Percentiles rank a stretch among this genome's conserved stretches.
Conservation (phyloP, 768 basidiomycete species). For the Chalciporus piperatus region DNA sequence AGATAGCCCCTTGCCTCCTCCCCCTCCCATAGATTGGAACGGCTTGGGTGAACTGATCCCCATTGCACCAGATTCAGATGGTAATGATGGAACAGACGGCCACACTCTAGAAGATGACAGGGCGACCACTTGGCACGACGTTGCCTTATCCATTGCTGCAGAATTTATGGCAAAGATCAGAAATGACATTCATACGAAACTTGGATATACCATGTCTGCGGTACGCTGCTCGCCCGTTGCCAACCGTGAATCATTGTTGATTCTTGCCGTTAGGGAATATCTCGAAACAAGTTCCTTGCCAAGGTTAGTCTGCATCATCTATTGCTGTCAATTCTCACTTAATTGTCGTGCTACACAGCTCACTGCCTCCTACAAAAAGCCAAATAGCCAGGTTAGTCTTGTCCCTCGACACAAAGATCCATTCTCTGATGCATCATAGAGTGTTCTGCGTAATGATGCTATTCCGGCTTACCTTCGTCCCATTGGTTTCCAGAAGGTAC, state of each 20-base stretch:
- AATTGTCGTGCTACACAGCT: slow-evolving; percentile 46
- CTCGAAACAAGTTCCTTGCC: slow-evolving; percentile 91
- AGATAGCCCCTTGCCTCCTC: slow-evolving; percentile 76
- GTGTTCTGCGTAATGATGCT: slow-evolving; percentile 75
- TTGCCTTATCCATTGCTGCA: slow-evolving; percentile 85
- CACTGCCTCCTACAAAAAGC: slow-evolving; percentile 89
- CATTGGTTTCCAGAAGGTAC: slow-evolving; percentile 84
- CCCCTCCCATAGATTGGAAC: slow-evolving; percentile 64
- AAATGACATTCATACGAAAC: slow-evolving; percentile 57
- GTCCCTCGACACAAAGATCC: neutral
- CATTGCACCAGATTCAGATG: slow-evolving; percentile 32
- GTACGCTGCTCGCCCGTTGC: slow-evolving; percentile 42
- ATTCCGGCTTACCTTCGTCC: slow-evolving; percentile 84
- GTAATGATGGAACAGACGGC: slow-evolving; percentile 17
- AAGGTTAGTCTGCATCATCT: slow-evolving; percentile 53
- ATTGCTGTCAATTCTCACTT: neutral
- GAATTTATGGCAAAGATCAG: slow-evolving; percentile 80
- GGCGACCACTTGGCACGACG: slow-evolving; percentile 80
- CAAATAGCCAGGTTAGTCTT: slow-evolving; percentile 67
- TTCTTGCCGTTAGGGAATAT: slow-evolving; percentile 60
- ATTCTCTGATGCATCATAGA: slow-evolving; percentile 43
- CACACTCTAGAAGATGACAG: slow-evolving; percentile 30
- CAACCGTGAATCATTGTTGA: neutral
- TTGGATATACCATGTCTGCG: slow-evolving; percentile 94
- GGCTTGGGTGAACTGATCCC: slow-evolving; percentile 63